Evolutionary conservation across 805 yeast genomes (phyloP).

Genomic region (Starmera amethionina): DNA sequence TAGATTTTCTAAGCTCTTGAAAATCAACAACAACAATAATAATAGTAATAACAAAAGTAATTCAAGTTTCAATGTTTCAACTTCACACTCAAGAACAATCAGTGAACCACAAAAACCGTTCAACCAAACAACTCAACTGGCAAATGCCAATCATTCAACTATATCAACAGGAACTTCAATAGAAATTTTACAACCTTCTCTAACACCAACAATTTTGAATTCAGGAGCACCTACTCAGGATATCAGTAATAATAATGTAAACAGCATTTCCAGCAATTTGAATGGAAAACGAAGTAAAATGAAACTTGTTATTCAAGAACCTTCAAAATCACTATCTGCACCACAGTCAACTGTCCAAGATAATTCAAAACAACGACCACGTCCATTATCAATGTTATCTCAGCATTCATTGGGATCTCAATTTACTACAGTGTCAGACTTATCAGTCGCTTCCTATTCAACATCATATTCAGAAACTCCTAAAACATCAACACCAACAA

Average conservation of each 20-base stretch:
- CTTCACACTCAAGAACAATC: background rate
- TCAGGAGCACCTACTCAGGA: background rate
- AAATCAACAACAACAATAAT: slow-evolving; percentile 9
- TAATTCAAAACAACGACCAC: slow-evolving; percentile 12
- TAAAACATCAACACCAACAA: slow-evolving; percentile 3
- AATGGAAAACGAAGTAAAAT: slow-evolving; percentile 11
- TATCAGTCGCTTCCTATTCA: slow-evolving; percentile 24
- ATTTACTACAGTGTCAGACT: slow-evolving; percentile 39
- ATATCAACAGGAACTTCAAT: too few relatives aligned
- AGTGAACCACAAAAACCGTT: background rate
- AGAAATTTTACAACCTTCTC: background rate
- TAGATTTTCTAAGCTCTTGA: slow-evolving; percentile 25
- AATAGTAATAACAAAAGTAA: slow-evolving; percentile 1
- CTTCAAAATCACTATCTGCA: slow-evolving; percentile 15
- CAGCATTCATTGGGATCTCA: slow-evolving; percentile 38
- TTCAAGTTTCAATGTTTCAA: background rate
- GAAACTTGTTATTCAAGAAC: slow-evolving; percentile 20
- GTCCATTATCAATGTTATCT: slow-evolving; percentile 45
- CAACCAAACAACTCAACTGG: too few relatives aligned
- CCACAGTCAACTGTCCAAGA: background rate
- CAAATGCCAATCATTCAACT: too few relatives aligned
- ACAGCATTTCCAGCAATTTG: slow-evolving; percentile 1
- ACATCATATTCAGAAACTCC: background rate
- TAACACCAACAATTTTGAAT: background rate
- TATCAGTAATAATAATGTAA: slow-evolving; percentile 1